These are phyloP conservation scores for Rhodotorula sp. DNA, from an alignment of 1,284 basidiomycete species.

Conservation along the genomic window DNA sequence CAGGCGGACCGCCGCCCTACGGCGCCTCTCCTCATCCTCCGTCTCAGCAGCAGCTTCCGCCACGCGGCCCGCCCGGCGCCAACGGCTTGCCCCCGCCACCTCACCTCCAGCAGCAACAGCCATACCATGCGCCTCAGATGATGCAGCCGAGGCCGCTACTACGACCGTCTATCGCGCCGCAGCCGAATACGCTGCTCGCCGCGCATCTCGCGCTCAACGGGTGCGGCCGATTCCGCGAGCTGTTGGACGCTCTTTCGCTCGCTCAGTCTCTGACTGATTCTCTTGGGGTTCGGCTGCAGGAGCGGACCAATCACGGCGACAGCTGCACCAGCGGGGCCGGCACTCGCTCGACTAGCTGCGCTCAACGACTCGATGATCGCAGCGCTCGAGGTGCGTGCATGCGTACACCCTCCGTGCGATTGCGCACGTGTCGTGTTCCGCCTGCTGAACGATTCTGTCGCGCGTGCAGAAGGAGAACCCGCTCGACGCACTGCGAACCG, in stretches of 20 bases:
- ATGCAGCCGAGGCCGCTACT: background rate
- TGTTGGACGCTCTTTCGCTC: background rate
- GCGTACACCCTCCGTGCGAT: background rate
- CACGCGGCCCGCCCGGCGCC: background rate
- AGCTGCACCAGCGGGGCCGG: constrained; percentile 23
- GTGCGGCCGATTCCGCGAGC: constrained; percentile 10
- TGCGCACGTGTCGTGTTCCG: background rate
- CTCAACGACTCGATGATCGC: constrained; percentile 28
- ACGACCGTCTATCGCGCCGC: background rate
- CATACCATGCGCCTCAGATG: background rate
- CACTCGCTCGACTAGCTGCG: constrained; percentile 21
- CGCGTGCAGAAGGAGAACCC: constrained; percentile 20
- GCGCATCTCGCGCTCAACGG: constrained; percentile 32
- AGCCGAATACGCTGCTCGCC: constrained; percentile 20
- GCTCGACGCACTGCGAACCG: constrained; percentile 22
- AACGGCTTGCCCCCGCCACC: background rate
- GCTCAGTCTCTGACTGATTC: fast-evolving
- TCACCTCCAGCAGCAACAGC: background rate
- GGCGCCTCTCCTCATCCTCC: background rate
- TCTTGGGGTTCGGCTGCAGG: background rate
- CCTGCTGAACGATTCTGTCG: too few species aligned
- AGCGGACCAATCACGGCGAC: constrained; percentile 37
- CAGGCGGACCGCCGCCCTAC: constrained; percentile 2
- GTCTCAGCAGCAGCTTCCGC: background rate
- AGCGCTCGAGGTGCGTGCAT: constrained; percentile 29